These are phyloP conservation scores for Boechera divaricarpa DNA, from an alignment of 345 rosid species.

Conservation along the genomic window DNA sequence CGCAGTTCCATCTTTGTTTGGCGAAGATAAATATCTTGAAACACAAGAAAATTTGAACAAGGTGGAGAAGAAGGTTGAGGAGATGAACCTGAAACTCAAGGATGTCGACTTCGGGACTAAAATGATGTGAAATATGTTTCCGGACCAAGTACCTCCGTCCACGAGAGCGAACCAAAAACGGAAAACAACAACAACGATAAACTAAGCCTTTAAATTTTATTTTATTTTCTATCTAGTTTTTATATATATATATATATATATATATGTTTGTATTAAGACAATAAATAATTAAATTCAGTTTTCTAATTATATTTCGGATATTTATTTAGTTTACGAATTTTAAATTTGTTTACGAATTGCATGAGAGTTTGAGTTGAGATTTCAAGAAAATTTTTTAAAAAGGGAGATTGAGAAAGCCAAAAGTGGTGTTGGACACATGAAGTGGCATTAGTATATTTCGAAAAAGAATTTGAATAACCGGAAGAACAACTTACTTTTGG, in stretches of 20 bases:
- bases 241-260: background rate
- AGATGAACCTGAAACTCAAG: background rate
- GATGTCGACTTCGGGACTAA: conserved; percentile 2
- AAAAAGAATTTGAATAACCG: too few relatives aligned
- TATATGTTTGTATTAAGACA: background rate
- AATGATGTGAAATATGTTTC: background rate
- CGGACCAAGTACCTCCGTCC: too few relatives aligned
- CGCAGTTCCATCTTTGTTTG: background rate
- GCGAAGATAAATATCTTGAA: background rate
- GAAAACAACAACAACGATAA: background rate
- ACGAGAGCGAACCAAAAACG: too few relatives aligned
- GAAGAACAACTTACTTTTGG: too few relatives aligned
- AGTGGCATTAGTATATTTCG: too few relatives aligned
- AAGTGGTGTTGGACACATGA: too few relatives aligned
- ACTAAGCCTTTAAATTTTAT: background rate
- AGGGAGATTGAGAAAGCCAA: too few relatives aligned
- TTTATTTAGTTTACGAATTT: background rate
- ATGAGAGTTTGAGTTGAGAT: too few relatives aligned
- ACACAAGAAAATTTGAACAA: background rate
- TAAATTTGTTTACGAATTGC: too few relatives aligned
- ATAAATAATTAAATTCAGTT: background rate
- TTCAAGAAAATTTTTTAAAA: too few relatives aligned
- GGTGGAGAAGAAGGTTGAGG: conserved; percentile 4
- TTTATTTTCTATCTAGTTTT: background rate
- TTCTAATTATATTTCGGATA: background rate